Base-by-base conservation (phyloP, 176 grass and related monocot species). In the Leersia perrieri region DNA sequence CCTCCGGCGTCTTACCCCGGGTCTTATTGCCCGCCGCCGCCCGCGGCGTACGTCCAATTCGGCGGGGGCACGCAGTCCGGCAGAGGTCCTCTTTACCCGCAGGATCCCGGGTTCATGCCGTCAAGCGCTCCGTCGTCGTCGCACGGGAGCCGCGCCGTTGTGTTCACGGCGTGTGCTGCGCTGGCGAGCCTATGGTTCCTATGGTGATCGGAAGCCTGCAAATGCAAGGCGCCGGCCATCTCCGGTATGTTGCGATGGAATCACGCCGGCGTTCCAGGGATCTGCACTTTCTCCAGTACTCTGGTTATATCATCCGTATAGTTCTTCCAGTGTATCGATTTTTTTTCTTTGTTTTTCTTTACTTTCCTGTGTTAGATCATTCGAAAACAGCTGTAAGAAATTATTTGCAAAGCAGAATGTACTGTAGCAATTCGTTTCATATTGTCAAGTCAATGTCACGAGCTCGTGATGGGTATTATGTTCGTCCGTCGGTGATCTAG, bases 71-170 rank as follows among this genome's bases (percentile, higher is more conserved):
- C 82, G 62, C 83, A 83, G 57, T 62, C 70, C 1, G 82, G 82
- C 55, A 82, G 40, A 61, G 69, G 80, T 11, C 82, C 82, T 11
- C 39, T 92, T 33, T 92, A 92, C 69, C 83, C 80, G 76, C 77
- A 83, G 87, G 80, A 92, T 78, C 80, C 90, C 9, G 75, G 79
- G 13, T 89, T 83, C 87, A 77, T 87, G 60, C 87, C 87, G 4
- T 75, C 79, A 69, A 38, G 22, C 76, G 90, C 87, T 61, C 75
- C 78, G 34, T 39, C 16, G 34, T 39, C 16, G 20, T 53, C 49
- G 26, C 33, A 28, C 9, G 49, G 28, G 39, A 83, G 78, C 72
- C 28, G 32, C 57, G 53, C 81, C 76, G 76, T 20, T 45, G 18
- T 39, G 70, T 3, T 80, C 30, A 36, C 36, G 25, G 75, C 66